Percentiles rank a stretch among this genome's conserved stretches.
phyloP scores from a whole-genome alignment of 495 filamentous ascomycete genomes.

The Aspergillus saccharolyticus region DNA sequence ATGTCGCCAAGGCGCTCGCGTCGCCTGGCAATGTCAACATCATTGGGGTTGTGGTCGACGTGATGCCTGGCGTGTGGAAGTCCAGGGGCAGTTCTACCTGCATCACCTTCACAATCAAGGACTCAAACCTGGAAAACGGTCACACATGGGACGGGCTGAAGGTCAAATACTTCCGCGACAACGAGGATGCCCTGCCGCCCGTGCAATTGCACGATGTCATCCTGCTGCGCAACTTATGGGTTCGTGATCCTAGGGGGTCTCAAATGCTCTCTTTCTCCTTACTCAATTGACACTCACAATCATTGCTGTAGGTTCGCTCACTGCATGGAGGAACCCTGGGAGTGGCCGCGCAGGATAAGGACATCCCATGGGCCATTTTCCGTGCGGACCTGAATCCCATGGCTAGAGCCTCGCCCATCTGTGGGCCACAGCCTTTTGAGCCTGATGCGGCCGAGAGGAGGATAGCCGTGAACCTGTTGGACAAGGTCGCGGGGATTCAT shows the following conservation, averaged over 20 bases:
- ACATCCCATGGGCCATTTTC: constrained; percentile 36
- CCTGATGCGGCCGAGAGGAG: constrained; percentile 26
- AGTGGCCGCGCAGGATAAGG: constrained; percentile 26
- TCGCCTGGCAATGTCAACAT: constrained; percentile 31
- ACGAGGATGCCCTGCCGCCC: constrained; percentile 32
- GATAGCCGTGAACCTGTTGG: constrained; percentile 27
- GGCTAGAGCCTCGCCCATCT: constrained; percentile 20
- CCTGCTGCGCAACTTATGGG: constrained; percentile 38
- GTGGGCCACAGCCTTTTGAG: constrained; percentile 29
- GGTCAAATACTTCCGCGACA: constrained; percentile 46
- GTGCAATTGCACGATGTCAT: constrained; percentile 43
- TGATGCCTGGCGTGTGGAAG: constrained; percentile 21
- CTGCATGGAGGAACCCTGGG: constrained; percentile 22
- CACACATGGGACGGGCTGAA: constrained; percentile 40
- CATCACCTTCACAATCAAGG: constrained; percentile 48
- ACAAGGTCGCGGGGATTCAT: constrained; percentile 13
- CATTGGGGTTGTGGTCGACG: constrained; percentile 48
- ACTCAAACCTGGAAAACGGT: constrained; percentile 29
- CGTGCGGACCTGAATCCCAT: constrained; percentile 25
- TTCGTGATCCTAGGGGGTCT: constrained; percentile 24
- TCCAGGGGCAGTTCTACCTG: constrained; percentile 32
- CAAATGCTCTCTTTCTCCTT: background rate
- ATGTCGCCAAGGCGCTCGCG: constrained; percentile 33
- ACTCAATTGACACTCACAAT: background rate
- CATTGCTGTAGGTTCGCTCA: constrained; percentile 21